A percentile compares a stretch with the other conserved stretches of the same genome.
Evolutionary conservation across 106 monocot genomes (phyloP).

Genomic region (Platanthera guangdongensis): DNA sequence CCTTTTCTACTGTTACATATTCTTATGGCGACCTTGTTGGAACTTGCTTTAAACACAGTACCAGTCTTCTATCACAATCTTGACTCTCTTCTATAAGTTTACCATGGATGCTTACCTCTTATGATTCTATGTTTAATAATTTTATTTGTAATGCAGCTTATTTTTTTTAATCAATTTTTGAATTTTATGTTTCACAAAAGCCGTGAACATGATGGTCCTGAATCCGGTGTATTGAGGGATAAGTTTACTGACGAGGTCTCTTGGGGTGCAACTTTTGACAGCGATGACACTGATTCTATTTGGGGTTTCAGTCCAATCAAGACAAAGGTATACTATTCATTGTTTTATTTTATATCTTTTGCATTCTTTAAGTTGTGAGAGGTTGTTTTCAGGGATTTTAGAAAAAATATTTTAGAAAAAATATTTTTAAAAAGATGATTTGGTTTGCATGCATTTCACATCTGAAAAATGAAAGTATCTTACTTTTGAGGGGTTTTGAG

Average conservation of each 20-base stretch:
- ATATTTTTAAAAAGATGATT: too few species aligned
- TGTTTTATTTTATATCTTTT: neutral
- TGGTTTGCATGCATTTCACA: too few species aligned
- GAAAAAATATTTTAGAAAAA: too few species aligned
- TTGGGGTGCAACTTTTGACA: constrained; percentile 69
- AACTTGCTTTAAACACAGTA: neutral
- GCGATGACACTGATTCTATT: constrained; percentile 77
- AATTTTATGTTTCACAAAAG: neutral
- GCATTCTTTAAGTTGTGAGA: too few species aligned
- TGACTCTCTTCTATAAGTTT: neutral
- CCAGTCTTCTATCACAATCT: neutral
- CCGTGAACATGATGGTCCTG: constrained; percentile 73
- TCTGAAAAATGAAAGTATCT: neutral
- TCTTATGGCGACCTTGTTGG: neutral
- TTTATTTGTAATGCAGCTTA: neutral
- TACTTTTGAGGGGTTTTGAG: neutral
- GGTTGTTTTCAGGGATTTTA: too few species aligned
- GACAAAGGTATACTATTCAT: constrained; percentile 18
- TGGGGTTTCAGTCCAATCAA: constrained; percentile 66
- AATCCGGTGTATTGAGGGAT: constrained; percentile 53
- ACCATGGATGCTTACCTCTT: neutral
- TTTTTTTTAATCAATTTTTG: neutral
- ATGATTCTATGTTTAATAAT: neutral
- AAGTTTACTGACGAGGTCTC: constrained; percentile 58
- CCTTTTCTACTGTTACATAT: neutral